A percentile compares a stretch with the other conserved stretches of the same genome.
Conservation (phyloP, 1,284 basidiomycete genomes). For the Ustilago crameri region DNA sequence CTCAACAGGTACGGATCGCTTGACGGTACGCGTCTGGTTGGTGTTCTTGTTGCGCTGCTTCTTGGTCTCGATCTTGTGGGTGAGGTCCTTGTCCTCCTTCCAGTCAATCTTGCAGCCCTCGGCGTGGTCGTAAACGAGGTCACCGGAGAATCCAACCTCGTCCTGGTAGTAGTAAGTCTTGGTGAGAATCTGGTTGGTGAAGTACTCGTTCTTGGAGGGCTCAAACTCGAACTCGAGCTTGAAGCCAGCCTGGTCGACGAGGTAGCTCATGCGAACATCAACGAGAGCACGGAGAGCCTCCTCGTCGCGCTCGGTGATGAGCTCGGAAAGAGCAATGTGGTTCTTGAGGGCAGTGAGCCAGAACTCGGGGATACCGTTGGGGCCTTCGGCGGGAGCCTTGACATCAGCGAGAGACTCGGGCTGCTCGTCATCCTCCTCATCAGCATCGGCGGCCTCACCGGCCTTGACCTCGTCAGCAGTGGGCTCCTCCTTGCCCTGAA, state of each 20-base stretch:
- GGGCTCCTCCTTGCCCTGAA: slow-evolving; percentile 80
- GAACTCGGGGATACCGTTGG: slow-evolving; percentile 88
- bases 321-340: slow-evolving; percentile 84
- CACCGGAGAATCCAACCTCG: slow-evolving; percentile 90
- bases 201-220: slow-evolving; percentile 79
- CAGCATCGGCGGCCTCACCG: slow-evolving; percentile 76
- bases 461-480: slow-evolving; percentile 84
- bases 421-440: slow-evolving; percentile 70
- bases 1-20: slow-evolving; percentile 66
- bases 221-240: slow-evolving; percentile 85
- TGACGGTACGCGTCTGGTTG: slow-evolving; percentile 68
- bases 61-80: slow-evolving; percentile 97
- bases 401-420: slow-evolving; percentile 69
- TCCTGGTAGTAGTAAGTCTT: slow-evolving; percentile 96
- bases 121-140: slow-evolving; percentile 94
- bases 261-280: slow-evolving; percentile 78
- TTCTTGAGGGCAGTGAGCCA: slow-evolving; percentile 97
- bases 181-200: slow-evolving; percentile 82
- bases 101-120: slow-evolving; percentile 90
- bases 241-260: slow-evolving; percentile 83
- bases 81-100: slow-evolving; percentile 98
- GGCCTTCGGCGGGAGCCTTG: slow-evolving; percentile 68
- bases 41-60: slow-evolving; percentile 92
- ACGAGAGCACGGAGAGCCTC: slow-evolving; percentile 76
- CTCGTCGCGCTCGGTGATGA: slow-evolving; percentile 93